Evolutionary conservation across 2,329 filamentous ascomycete species (phyloP), one percentile per base, ranked within the genome.

Genomic region (Coniochaeta prunicola): DNA sequence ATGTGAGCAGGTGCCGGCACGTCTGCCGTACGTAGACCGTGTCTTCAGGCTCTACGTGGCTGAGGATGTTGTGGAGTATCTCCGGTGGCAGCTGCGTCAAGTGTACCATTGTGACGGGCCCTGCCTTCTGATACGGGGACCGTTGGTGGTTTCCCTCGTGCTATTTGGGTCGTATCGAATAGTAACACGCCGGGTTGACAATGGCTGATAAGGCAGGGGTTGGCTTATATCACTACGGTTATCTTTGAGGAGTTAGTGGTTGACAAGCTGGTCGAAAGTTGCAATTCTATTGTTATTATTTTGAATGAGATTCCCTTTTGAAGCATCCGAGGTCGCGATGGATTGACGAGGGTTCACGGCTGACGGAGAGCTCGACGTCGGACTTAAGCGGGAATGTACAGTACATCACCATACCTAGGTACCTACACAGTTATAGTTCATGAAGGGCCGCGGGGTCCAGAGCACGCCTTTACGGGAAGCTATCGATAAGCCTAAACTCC

Each of bases 31-130:
- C 67, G 8, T 71, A 68, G 1, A 77, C 74, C 9, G 90, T 71
- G 62, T 89, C 86, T 42, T 71, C 69, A 1, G 84, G 82, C 30
- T 80, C 71, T 38, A 88, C 76, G 63, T 79, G 77, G 59, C 69
- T 71, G 62, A 90, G 74, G 63, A 90, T 82, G 65, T 80, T 74
- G 65, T 87, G 82, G 28, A 89, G 68, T 45, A 89, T 77, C 74
- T 90, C 87, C 7, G 80, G 76, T 9, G 86, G 85, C 24, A 88
- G 53, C 17, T 50, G 45, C 13, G 45, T 50, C 21, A 50, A 26
- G 24, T 50, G 45, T 28, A 50, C 60, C 70, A 73, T 73, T 42
- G 58, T 69, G 56, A 26, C 19, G 42, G 42, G n/a, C n/a, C n/a
- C n/a, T n/a, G n/a, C n/a, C 4, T 26, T 26, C 38, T 40, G 38